A percentile compares a stretch with the other conserved stretches of the same genome.
These are phyloP conservation scores for Immersiporthe knoxdaviesiana DNA, from an alignment of 2,329 filamentous ascomycete species.

Conservation along the genomic window DNA sequence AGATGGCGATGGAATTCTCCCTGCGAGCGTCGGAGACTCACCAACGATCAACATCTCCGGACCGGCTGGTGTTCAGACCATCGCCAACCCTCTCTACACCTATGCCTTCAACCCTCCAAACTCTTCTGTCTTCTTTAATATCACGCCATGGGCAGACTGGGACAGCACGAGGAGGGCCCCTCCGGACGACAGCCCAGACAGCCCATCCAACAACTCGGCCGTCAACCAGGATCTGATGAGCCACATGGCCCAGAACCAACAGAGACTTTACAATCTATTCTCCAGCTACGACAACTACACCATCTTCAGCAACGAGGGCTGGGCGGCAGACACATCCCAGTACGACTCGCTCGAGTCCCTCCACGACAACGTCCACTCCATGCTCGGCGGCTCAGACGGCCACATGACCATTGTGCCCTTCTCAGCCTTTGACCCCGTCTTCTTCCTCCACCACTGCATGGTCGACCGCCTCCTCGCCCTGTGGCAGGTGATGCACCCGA, in stretches of 20 bases:
- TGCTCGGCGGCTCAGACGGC: slow-evolving; percentile 60
- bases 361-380: slow-evolving; percentile 65
- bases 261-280: slow-evolving; percentile 69
- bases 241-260: slow-evolving; percentile 58
- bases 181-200: slow-evolving; percentile 42
- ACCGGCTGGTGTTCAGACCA: slow-evolving; percentile 57
- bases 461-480: slow-evolving; percentile 76
- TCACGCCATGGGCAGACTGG: slow-evolving; percentile 62
- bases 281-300: slow-evolving; percentile 70
- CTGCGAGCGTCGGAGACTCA: slow-evolving; percentile 51
- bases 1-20: slow-evolving; percentile 50
- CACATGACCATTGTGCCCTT: slow-evolving; percentile 74
- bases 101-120: slow-evolving; percentile 66
- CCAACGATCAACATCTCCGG: slow-evolving; percentile 54
- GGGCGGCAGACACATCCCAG: slow-evolving; percentile 51
- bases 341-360: slow-evolving; percentile 69
- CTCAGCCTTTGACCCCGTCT: slow-evolving; percentile 78
- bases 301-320: slow-evolving; percentile 70
- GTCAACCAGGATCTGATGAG: slow-evolving; percentile 57
- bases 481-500: slow-evolving; percentile 75
- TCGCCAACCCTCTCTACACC: slow-evolving; percentile 64
- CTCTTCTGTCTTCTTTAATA: slow-evolving; percentile 58
- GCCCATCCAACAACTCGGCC: slow-evolving; percentile 61
- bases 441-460: slow-evolving; percentile 77
- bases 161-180: slow-evolving; percentile 63